Base-by-base conservation (phyloP, 179 eudicot species). In the Vitellaria paradoxa region DNA sequence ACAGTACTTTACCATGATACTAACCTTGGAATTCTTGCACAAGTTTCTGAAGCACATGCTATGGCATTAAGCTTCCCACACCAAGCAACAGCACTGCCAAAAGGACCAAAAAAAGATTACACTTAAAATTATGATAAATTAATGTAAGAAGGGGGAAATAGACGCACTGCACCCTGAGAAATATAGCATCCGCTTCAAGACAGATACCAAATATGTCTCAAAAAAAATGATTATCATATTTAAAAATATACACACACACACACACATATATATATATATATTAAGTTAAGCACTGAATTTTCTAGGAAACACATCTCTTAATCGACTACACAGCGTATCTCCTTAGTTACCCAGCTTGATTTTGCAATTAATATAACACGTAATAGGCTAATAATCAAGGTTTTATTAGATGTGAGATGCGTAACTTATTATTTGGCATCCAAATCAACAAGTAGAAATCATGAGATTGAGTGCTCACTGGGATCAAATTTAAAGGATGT, bases 11-110 rank as follows among this genome's bases (percentile, higher is more conserved):
- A 50, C 74, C 0, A 63, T 26, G 26, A 74, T 42, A 56, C 91
- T 82, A 77, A 95, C 99, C 99, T 91, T 66, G 99, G 99, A 76
- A 95, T 95, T 83, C 99, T 90, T 49, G 99, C 98, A 88, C 99
- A 95, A 26, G 97, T 95, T 87, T 95, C 98, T 70, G 99, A 87
- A 72, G 99, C 98, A 88, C 97, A 95, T 30, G 99, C 99, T 77
- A 95, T 85, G 68, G 97, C 91, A 74, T 95, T 95, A 79, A 95
- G 88, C 92, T 91, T 95, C 66, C 99, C 98, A 65, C 99, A 95
- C 99, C 99, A 95, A 69, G 99, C 93, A 87, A 95, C 97, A 79
- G 97, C 97, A 83, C 99, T 95, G 84, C 26, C 68, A 63, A 81
- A 61, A 47, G 18, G 1, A 67, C 9, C 37, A 67, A 30, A 68